Conservation (phyloP, 305 asterid species). For the Rubia peregrina region DNA sequence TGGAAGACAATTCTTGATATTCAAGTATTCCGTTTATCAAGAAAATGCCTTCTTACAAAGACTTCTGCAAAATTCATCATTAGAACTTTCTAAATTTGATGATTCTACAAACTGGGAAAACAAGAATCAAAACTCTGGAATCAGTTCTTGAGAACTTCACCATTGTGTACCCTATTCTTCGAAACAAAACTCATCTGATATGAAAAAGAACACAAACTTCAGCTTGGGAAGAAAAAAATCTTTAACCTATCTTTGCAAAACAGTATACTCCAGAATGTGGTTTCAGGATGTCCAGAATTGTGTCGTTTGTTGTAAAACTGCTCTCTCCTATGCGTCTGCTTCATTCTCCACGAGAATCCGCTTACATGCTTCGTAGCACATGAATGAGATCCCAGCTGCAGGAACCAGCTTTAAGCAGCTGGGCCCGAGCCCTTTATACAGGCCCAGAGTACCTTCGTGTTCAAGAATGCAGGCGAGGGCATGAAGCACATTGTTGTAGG, state of each 20-base stretch:
- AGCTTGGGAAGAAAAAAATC: neutral
- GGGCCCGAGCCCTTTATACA: slow-evolving; percentile 92
- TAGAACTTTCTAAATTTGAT: slow-evolving; percentile 6
- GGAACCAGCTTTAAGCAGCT: slow-evolving; percentile 94
- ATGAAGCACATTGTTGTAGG: slow-evolving; percentile 73
- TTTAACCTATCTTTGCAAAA: slow-evolving; percentile 1
- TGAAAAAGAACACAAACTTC: neutral
- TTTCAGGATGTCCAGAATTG: neutral
- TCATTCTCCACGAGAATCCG: slow-evolving; percentile 74
- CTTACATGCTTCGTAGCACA: slow-evolving; percentile 98
- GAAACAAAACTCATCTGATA: neutral
- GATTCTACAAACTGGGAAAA: slow-evolving; percentile 8
- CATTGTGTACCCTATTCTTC: neutral
- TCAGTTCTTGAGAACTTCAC: neutral
- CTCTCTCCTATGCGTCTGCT: slow-evolving; percentile 35
- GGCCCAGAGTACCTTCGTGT: slow-evolving; percentile 66
- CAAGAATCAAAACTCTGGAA: neutral
- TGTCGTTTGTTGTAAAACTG: slow-evolving; percentile 10
- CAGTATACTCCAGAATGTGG: neutral
- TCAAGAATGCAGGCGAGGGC: slow-evolving; percentile 77
- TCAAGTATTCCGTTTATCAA: neutral
- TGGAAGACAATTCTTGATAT: too few species aligned
- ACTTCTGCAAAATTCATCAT: neutral
- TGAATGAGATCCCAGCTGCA: slow-evolving; percentile 96
- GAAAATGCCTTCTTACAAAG: neutral